phyloP scores from a whole-genome alignment of 73 alveolate species.

The Stentor coeruleus region DNA sequence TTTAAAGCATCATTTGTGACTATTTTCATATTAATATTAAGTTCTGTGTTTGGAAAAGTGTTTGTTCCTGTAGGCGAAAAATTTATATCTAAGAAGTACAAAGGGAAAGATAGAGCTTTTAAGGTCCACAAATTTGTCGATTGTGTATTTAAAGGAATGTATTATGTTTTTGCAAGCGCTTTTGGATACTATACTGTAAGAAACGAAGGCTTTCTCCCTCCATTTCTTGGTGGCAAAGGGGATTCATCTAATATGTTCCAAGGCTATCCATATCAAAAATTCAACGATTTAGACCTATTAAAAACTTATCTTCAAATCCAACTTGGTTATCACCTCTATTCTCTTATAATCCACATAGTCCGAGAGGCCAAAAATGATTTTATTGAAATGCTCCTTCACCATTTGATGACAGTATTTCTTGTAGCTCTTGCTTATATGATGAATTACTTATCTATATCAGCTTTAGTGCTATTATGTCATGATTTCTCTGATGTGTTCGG shows the following conservation, averaged over 20 bases:
- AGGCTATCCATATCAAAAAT: conserved; percentile 10
- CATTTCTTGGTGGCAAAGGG: conserved; percentile 17
- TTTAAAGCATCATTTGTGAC: neutral
- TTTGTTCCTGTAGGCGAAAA: neutral
- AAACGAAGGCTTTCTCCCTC: conserved; percentile 2
- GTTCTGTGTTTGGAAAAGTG: neutral
- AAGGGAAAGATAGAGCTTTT: neutral
- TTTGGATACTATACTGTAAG: neutral
- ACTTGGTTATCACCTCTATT: conserved; percentile 13
- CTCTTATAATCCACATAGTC: neutral
- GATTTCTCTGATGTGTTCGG: conserved; percentile 39
- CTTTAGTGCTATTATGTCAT: conserved; percentile 32
- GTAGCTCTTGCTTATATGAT: conserved; percentile 53
- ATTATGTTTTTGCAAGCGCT: neutral
- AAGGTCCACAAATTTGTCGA: neutral
- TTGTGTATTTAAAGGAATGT: conserved; percentile 17
- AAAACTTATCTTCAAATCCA: neutral
- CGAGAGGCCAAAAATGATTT: conserved; percentile 48
- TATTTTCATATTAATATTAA: too few species aligned
- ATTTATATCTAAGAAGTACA: neutral
- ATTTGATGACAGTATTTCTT: conserved; percentile 53
- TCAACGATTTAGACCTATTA: neutral
- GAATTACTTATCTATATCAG: conserved; percentile 43
- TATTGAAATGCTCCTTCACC: conserved; percentile 71
- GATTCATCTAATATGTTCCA: neutral